Conservation (phyloP, 768 basidiomycete genomes). For the Tylopilus cervinicoccineus region DNA sequence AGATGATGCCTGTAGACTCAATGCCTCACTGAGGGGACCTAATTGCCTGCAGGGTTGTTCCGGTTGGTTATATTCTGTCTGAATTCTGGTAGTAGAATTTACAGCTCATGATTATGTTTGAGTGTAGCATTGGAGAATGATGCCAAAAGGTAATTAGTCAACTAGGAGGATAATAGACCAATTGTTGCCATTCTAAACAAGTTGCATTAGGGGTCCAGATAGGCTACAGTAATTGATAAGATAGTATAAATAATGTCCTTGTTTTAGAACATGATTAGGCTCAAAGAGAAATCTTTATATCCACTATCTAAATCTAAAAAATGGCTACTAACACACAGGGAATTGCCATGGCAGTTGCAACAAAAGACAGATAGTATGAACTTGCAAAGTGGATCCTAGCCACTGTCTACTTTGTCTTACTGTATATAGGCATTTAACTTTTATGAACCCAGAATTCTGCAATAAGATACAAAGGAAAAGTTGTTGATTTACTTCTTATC, state of each 20-base stretch:
- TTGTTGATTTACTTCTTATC: slow-evolving; percentile 5
- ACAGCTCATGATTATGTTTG: no score
- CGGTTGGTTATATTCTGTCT: no score
- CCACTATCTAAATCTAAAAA: neutral
- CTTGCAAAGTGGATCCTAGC: slow-evolving; percentile 16
- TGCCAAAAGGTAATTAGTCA: neutral
- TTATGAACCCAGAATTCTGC: neutral
- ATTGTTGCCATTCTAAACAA: slow-evolving; percentile 7
- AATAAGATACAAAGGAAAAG: neutral
- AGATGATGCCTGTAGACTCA: no score
- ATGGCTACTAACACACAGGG: neutral
- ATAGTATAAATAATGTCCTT: neutral
- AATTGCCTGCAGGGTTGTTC: no score
- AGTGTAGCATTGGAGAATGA: slow-evolving; percentile 9
- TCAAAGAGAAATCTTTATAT: neutral
- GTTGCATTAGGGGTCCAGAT: slow-evolving; percentile 8
- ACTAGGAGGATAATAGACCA: neutral
- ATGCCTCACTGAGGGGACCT: no score
- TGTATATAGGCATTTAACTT: slow-evolving; percentile 17
- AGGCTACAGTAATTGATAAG: neutral
- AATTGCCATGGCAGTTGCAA: slow-evolving; percentile 12
- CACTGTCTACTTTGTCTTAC: slow-evolving; percentile 14
- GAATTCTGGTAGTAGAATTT: no score
- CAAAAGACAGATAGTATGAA: slow-evolving; percentile 22
- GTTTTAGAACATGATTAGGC: slow-evolving; percentile 15